Conservation (phyloP, 2,329 filamentous ascomycete genomes). For the Ophiostoma quercus region DNA sequence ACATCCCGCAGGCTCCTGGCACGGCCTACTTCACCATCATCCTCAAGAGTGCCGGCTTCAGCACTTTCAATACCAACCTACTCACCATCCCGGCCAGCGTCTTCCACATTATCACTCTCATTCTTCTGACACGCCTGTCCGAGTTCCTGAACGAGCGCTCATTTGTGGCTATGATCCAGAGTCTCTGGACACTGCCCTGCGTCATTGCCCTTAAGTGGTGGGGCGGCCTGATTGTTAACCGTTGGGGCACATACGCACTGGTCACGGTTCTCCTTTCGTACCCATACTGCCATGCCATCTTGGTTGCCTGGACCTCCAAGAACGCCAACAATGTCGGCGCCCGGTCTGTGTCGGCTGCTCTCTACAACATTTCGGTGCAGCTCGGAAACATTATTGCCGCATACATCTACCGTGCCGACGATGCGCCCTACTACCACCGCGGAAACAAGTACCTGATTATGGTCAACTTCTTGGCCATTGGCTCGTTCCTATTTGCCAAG, state of each 20-base stretch:
- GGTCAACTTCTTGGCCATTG: conserved; percentile 37
- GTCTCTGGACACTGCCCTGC: conserved; percentile 49
- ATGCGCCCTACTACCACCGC: conserved; percentile 44
- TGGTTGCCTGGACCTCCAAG: conserved; percentile 55
- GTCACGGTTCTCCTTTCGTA: conserved; percentile 43
- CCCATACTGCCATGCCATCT: conserved; percentile 41
- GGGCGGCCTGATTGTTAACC: conserved; percentile 36
- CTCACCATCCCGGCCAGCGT: conserved; percentile 33
- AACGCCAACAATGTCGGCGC: conserved; percentile 60
- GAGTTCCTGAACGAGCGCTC: conserved; percentile 46
- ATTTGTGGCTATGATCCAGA: conserved; percentile 39
- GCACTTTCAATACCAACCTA: conserved; percentile 26
- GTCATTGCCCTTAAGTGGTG: conserved; percentile 46
- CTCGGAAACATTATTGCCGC: conserved; percentile 41
- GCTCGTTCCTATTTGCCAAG: conserved; percentile 32
- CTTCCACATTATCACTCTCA: conserved; percentile 47
- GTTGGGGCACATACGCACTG: conserved; percentile 48
- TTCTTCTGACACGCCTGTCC: conserved; percentile 48
- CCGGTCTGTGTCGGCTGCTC: conserved; percentile 53
- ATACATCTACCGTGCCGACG: conserved; percentile 39
- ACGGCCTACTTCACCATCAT: conserved; percentile 25
- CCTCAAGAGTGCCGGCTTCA: conserved; percentile 24
- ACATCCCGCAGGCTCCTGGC: conserved; percentile 21
- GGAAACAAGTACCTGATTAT: conserved; percentile 41
- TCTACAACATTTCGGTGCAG: conserved; percentile 56